A percentile compares a stretch with the other conserved stretches of the same genome.
These are phyloP conservation scores for Russula earlei DNA, from an alignment of 768 basidiomycete species.

Conservation along the genomic window DNA sequence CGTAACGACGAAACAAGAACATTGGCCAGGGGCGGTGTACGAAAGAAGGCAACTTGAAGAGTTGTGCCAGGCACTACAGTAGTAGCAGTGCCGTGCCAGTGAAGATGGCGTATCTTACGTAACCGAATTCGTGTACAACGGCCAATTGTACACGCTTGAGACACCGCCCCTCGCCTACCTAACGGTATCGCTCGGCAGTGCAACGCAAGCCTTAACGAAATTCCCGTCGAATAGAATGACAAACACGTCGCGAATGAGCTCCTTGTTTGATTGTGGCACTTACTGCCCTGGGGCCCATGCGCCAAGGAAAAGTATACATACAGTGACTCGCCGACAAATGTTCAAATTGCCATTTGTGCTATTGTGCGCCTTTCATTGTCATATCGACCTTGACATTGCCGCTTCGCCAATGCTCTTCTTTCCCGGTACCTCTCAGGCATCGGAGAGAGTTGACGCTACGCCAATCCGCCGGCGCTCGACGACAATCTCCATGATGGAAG, in stretches of 20 bases:
- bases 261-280: not conserved
- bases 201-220: not conserved
- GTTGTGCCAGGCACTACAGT: too few species aligned
- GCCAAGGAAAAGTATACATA: not conserved
- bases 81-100: too few species aligned
- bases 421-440: not conserved
- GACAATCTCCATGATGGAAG: slow-evolving; percentile 8
- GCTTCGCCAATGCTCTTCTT: not conserved
- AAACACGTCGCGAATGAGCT: not conserved
- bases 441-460: not conserved
- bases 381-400: not conserved
- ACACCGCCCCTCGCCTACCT: too few species aligned
- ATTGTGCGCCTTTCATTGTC: not conserved
- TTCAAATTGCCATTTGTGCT: not conserved
- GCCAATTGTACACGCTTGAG: too few species aligned
- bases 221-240: too few species aligned
- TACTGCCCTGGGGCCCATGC: not conserved
- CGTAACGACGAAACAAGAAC: too few species aligned
- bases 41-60: too few species aligned
- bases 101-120: too few species aligned
- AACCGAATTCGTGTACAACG: too few species aligned
- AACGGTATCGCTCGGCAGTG: too few species aligned
- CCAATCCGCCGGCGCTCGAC: slow-evolving; percentile 3
- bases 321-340: too few species aligned
- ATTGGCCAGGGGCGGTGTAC: too few species aligned